Evolutionary conservation across 2,329 filamentous ascomycete genomes (phyloP).

Genomic region (Hirsutella rhossiliensis): DNA sequence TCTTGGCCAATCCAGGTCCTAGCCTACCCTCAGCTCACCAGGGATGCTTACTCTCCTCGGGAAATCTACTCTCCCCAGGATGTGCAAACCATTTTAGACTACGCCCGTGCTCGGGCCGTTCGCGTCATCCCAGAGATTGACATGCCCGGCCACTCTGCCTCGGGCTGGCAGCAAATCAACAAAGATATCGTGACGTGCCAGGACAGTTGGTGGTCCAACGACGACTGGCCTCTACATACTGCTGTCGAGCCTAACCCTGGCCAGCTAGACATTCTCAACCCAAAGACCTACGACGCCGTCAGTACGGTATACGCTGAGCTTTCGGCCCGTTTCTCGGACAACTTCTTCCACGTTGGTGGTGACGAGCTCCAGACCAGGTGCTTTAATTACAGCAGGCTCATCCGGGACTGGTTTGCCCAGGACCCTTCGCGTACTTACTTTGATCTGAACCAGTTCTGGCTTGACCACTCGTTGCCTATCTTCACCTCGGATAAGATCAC

Average conservation of each 20-base stretch:
- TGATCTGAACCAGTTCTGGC: too few relatives aligned
- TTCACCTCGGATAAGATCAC: too few relatives aligned
- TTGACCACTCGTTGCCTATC: too few relatives aligned
- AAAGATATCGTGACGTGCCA: conserved; percentile 39
- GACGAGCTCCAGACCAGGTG: too few relatives aligned
- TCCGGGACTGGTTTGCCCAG: too few relatives aligned
- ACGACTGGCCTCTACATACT: conserved; percentile 38
- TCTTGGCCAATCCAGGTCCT: conserved; percentile 36
- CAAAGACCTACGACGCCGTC: conserved; percentile 33
- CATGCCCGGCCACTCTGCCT: conserved; percentile 4
- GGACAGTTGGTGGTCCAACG: conserved; percentile 50
- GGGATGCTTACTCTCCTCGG: conserved; percentile 38
- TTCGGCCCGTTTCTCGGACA: too few relatives aligned
- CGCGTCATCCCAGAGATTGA: too few relatives aligned
- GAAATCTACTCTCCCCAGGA: conserved; percentile 33
- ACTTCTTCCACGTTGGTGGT: too few relatives aligned
- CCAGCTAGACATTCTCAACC: conserved; percentile 42
- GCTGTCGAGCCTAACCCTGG: conserved; percentile 42
- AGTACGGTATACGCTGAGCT: conserved; percentile 3
- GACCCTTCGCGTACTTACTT: too few relatives aligned
- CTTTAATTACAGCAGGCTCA: too few relatives aligned
- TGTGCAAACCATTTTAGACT: too few relatives aligned
- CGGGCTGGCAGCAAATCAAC: conserved; percentile 42
- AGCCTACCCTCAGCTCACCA: conserved; percentile 36
- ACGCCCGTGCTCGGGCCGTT: too few relatives aligned